Evolutionary conservation across 2,329 filamentous ascomycete species (phyloP), one percentile per base, ranked within the genome.

Genomic region (Chaetomium sp.): DNA sequence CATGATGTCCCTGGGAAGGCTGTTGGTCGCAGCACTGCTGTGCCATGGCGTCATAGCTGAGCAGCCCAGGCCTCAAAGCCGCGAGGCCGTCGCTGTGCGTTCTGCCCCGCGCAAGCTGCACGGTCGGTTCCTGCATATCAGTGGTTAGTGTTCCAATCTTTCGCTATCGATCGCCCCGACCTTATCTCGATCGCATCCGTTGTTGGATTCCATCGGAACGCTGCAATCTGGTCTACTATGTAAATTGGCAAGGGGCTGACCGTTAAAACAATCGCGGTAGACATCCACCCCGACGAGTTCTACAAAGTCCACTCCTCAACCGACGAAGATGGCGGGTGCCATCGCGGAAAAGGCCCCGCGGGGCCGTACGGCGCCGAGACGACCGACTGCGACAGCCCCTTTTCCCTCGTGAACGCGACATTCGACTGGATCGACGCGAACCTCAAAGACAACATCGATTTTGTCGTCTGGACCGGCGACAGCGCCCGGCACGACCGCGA

Each of bases 381-480:
- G 1, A 88, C 88, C 7, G 88, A 90, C 57, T 99, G 94, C 77
- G 94, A 99, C 73, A 82, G 89, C 2, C 92, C 94, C 0, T 72
- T 85, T 57, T 75, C 86, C 0, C 82, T 99, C 14, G 76, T 96
- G 59, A 88, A 97, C 70, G 87, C 89, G 64, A 97, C 92, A 0
- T 89, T 97, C 67, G 79, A 85, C 66, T 99, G 92, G 92, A 87
- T 99, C 51, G 77, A 83, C 45, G 79, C 84, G 44, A 86, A 95
- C 65, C 67, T 96, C 56, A 86, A 81, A 67, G 87, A 91, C 67
- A 73, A 85, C 3, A 80, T 96, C 61, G 91, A 96, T 70, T 96
- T 96, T 68, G 85, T 96, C 49, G 76, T 96, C 49, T 96, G 91
- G 91, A 96, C 91, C 1, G 91, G 91, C 61, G 91, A 96, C 70